phyloP scores from a whole-genome alignment of 768 basidiomycete species.

The Suillus plorans region DNA sequence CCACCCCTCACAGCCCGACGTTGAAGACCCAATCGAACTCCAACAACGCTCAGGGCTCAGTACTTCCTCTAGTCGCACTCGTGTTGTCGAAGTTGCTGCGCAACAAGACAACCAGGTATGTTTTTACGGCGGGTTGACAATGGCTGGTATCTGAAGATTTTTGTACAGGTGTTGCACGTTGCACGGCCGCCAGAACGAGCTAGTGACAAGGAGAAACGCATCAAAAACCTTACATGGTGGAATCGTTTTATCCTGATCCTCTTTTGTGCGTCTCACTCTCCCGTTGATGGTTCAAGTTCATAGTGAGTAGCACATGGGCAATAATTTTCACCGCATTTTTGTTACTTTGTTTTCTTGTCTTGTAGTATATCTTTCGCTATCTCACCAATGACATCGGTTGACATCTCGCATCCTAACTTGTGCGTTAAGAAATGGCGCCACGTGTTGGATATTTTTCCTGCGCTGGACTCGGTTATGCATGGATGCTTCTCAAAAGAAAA shows the following conservation, averaged over 20 bases:
- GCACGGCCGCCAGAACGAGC: neutral
- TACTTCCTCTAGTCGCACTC: neutral
- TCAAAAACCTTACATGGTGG: neutral
- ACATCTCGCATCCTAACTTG: neutral
- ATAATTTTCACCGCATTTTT: neutral
- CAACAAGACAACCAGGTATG: neutral
- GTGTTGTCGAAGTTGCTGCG: neutral
- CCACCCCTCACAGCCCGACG: neutral
- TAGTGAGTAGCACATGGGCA: neutral
- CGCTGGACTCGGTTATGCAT: neutral
- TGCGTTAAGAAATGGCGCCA: neutral
- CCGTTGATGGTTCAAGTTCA: neutral
- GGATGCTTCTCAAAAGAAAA: no score
- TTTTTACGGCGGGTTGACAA: neutral
- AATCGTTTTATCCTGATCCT: neutral
- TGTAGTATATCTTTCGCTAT: neutral
- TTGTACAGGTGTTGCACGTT: neutral
- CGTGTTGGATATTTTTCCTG: neutral
- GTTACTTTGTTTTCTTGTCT: no score
- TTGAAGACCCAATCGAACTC: neutral
- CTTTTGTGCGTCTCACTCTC: neutral
- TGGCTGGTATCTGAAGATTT: neutral
- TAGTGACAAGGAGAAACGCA: neutral
- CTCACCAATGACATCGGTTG: neutral
- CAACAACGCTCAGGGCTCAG: neutral